These are phyloP conservation scores for Xylariaceae sp. DNA, from an alignment of 2,329 filamentous ascomycete genomes.

Conservation along the genomic window DNA sequence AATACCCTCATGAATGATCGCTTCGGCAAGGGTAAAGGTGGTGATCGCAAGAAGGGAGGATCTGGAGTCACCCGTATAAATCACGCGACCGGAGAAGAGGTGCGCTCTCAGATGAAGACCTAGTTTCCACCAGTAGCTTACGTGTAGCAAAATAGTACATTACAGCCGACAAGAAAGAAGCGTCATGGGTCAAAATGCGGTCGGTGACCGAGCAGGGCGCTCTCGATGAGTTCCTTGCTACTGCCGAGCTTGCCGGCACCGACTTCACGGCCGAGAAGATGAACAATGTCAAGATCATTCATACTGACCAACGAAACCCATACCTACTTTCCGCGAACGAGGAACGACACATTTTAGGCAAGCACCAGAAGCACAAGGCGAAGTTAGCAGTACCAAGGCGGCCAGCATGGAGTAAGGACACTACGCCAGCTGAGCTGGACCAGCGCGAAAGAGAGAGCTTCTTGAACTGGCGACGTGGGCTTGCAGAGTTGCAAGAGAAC, in stretches of 20 bases:
- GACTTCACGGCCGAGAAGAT: constrained; percentile 99
- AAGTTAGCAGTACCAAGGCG: constrained; percentile 84
- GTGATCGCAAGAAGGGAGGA: constrained; percentile 66
- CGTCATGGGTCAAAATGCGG: constrained; percentile 98
- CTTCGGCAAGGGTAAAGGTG: constrained; percentile 87
- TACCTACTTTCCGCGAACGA: constrained; percentile 83
- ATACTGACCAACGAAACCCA: constrained; percentile 92
- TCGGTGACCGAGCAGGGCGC: constrained; percentile 96
- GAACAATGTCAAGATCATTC: constrained; percentile 98
- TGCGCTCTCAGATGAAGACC: constrained; percentile 25
- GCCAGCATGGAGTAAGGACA: constrained; percentile 81
- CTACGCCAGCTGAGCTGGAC: constrained; percentile 80
- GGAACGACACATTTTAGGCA: constrained; percentile 71
- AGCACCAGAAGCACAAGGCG: constrained; percentile 75
- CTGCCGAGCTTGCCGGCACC: constrained; percentile 93
- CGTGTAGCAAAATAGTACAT: constrained; percentile 58
- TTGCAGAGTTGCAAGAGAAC: constrained; percentile 90
- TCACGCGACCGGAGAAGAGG: constrained; percentile 73
- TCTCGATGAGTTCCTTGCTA: constrained; percentile 93
- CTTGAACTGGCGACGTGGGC: constrained; percentile 80
- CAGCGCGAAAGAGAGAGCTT: constrained; percentile 73
- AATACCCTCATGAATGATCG: constrained; percentile 99
- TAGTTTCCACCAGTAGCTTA: constrained; percentile 2
- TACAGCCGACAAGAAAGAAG: constrained; percentile 85
- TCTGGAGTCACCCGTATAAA: constrained; percentile 63